Evolutionary conservation across 2,329 filamentous ascomycete genomes (phyloP).

Genomic region (Pestalotiopsis sp.): DNA sequence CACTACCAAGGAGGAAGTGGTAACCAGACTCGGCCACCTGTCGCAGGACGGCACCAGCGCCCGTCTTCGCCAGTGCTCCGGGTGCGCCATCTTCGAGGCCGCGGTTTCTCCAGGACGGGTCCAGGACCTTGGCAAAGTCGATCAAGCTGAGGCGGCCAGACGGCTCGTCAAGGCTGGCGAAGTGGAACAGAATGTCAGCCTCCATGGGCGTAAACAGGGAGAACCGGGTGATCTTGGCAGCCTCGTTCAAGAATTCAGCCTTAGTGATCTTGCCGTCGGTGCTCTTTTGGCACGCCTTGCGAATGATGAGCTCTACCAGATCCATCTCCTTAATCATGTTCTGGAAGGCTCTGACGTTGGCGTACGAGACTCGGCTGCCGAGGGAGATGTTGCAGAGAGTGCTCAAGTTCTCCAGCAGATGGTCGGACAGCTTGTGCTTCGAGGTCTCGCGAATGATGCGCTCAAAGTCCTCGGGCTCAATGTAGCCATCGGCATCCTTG

Average conservation of each 20-base stretch:
- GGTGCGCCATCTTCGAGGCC: constrained; percentile 47
- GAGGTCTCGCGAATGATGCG: constrained; percentile 93
- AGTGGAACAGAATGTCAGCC: constrained; percentile 97
- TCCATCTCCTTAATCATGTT: constrained; percentile 99
- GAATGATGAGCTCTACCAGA: constrained; percentile 88
- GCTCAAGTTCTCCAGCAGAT: constrained; percentile 85
- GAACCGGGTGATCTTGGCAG: constrained; percentile 86
- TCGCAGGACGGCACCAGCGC: constrained; percentile 58
- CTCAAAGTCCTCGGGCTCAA: constrained; percentile 93
- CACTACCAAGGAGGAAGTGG: constrained; percentile 84
- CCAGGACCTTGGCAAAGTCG: constrained; percentile 94
- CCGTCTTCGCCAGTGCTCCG: constrained; percentile 50
- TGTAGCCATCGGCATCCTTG: constrained; percentile 89
- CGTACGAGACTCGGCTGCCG: constrained; percentile 93
- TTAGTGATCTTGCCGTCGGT: constrained; percentile 90
- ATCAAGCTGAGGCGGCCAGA: constrained; percentile 78
- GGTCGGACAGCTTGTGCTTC: constrained; percentile 95
- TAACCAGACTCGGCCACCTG: constrained; percentile 76
- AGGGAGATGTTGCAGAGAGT: constrained; percentile 93
- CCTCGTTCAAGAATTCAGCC: constrained; percentile 92
- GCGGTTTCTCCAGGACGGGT: constrained; percentile 82
- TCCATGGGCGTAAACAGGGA: constrained; percentile 98
- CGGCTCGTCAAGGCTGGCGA: constrained; percentile 87
- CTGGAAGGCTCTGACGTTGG: constrained; percentile 95
- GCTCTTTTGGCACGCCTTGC: constrained; percentile 82